Conservation (phyloP, 179 eudicot species). For the Drosera spatulata region DNA sequence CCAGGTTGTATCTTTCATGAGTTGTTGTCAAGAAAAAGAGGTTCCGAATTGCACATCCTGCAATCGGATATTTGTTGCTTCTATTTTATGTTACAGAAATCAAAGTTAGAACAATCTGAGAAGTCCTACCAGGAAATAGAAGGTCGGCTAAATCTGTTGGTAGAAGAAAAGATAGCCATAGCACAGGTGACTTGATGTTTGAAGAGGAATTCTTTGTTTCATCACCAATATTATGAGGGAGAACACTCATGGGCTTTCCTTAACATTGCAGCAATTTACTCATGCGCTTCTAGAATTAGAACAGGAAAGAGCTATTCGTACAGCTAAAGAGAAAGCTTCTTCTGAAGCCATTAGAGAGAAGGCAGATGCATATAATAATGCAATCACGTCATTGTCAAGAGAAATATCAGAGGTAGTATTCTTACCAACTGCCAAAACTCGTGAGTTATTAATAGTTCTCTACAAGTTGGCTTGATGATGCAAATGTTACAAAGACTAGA, state of each 20-base stretch:
- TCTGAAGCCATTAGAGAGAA: slow-evolving; percentile 58
- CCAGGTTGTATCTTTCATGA: neutral
- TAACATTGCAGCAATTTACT: slow-evolving; percentile 66
- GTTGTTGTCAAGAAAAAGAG: neutral
- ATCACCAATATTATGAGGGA: neutral
- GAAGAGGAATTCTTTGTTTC: neutral
- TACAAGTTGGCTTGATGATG: slow-evolving; percentile 2
- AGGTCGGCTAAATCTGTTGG: slow-evolving; percentile 31
- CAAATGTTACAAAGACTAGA: neutral
- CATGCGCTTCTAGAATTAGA: slow-evolving; percentile 82
- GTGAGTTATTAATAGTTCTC: neutral
- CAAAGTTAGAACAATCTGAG: slow-evolving; percentile 46
- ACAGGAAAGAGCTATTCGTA: slow-evolving; percentile 91
- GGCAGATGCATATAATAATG: slow-evolving; percentile 32
- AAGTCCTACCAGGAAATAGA: slow-evolving; percentile 33
- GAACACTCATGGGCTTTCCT: slow-evolving; percentile 1
- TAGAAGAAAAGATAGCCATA: slow-evolving; percentile 74
- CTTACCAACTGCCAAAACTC: neutral
- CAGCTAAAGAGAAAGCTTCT: slow-evolving; percentile 79
- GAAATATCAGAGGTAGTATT: slow-evolving; percentile 48
- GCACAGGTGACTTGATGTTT: slow-evolving; percentile 48
- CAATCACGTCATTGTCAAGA: slow-evolving; percentile 35
- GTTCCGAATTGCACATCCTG: neutral
- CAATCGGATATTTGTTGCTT: slow-evolving; percentile 4
- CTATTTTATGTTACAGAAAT: slow-evolving; percentile 29